Evolutionary conservation across 73 alveolate genomes (phyloP), one percentile per base, ranked within the genome.

Genomic region (Paraurostyla sp.): DNA sequence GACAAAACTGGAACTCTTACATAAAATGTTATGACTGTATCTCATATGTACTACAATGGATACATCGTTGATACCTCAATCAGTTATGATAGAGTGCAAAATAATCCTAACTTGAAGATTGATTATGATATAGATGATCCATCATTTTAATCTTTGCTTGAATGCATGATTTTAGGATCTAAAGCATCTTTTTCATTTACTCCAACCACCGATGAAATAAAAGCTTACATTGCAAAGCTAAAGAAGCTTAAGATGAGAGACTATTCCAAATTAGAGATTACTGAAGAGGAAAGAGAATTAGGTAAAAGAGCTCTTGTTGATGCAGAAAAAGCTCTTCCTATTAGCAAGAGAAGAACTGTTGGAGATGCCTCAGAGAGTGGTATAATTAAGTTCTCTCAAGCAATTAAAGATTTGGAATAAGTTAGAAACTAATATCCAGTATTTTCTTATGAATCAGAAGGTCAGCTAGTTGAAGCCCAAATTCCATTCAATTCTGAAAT

Each of bases 281-380:
- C 90, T n/a, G 49, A 78, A 13, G 45, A 87, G 23, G 87, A 52
- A 27, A 78, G 35, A 3, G 50, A 50, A 46, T 73, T 65, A 32
- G 71, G n/a, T 11, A 62, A 6, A 1, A 23, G 13, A 7, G 83
- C 81, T 15, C 16, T 38, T 16, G 54, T 82, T 0, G 85, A 2
- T 18, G 95, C 80, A 25, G 80, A 51, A 11, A 1, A 29, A 13
- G 54, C 48, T 50, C 51, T 57, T 0, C 80, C 56, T 41, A n/a
- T 50, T 15, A 50, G 91, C 25, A 27, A 41, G 88, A 96, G 98
- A 76, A 88, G 86, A 50, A 92, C 98, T 29, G 81, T 76, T 13
- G 98, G 99, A 15, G 98, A 95, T 93, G 99, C 98, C 13, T 92
- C 98, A 43, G 99, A 98, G 83, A 91, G 94, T 80, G 99, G 99